Evolutionary conservation across 306 rosid genomes (phyloP), one percentile per base, ranked within the genome.

Genomic region (Rosa chinensis): DNA sequence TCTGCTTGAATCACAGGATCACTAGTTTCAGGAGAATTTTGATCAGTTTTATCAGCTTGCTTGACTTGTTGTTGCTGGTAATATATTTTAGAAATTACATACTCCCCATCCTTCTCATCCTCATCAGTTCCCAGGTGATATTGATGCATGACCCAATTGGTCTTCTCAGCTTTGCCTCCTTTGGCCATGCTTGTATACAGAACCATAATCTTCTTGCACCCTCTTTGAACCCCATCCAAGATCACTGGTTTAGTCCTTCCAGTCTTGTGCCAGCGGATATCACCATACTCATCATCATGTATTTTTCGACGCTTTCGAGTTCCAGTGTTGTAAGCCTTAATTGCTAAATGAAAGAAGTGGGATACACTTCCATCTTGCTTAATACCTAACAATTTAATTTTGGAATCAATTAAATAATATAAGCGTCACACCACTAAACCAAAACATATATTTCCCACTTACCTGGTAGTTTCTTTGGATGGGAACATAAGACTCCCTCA

Each of bases 191-290:
- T 85, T 73, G 70, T 84, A 81, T 94, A 92, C 39, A 94, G 88
- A 86, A 94, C 98, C 97, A 94, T 85, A 74, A 94, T 90, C 82
- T 94, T 94, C 85, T 94, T 92, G 72, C 91, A 94, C 49, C 96
- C 98, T 78, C 66, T 84, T 68, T 87, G 92, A 80, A 86, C 82
- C 56, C 94, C 93, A 63, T 87, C 82, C 78, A 94, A 76, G 55
- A 81, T 64, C 75, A 94, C 91, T 7, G 92, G 90, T 77, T 94
- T 94, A 68, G 98, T 94, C 77, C 23, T 87, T 67, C 97, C 98
- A 55, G 97, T 92, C 88, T 94, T 94, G 85, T 94, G 98, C 98
- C 98, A 94, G 72, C 97, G 96, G 68, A 92, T 91, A 70, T 86
- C 97, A 76, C 97, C 91, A 50, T 72, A 81, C 83, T 89, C 98